phyloP scores from a whole-genome alignment of 805 yeast genomes.

The Lipomyces japonicus region DNA sequence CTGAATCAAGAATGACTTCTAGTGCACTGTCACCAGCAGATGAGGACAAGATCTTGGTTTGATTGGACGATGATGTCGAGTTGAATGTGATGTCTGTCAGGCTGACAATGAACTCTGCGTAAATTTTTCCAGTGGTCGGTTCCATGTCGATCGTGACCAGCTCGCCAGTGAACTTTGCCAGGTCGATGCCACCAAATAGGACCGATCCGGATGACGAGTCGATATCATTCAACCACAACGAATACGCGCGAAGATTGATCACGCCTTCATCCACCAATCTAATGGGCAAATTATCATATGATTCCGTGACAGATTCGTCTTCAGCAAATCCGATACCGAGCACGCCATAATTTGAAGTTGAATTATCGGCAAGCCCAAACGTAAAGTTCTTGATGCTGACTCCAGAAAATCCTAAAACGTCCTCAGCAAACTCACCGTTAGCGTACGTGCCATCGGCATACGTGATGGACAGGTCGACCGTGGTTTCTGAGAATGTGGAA shows the following conservation, averaged over 20 bases:
- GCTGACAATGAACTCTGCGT: conserved; percentile 12
- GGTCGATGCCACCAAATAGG: conserved; percentile 47
- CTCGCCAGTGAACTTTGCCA: conserved; percentile 41
- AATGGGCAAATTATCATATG: conserved; percentile 38
- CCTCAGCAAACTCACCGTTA: conserved; percentile 59
- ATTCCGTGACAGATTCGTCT: conserved; percentile 32
- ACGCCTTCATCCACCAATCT: conserved; percentile 42
- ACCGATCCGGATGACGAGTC: conserved; percentile 38
- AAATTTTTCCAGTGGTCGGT: conserved; percentile 7
- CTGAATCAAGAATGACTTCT: conserved; percentile 52
- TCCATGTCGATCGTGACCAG: conserved; percentile 38
- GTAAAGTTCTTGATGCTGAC: conserved; percentile 49
- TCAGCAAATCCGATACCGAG: conserved; percentile 41
- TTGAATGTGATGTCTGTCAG: conserved; percentile 16
- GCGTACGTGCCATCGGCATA: conserved; percentile 51
- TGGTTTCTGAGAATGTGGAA: conserved; percentile 30
- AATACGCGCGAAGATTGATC: conserved; percentile 44
- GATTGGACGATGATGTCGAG: background rate
- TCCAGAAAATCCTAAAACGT: conserved; percentile 52
- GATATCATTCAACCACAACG: conserved; percentile 44
- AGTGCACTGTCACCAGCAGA: conserved; percentile 13
- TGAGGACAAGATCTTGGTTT: conserved; percentile 1
- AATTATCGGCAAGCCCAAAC: conserved; percentile 67
- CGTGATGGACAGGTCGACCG: conserved; percentile 36
- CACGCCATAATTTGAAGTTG: conserved; percentile 59